Conservation (phyloP, 108 stramenopile species). For the Hondaea fermentalgiana region DNA sequence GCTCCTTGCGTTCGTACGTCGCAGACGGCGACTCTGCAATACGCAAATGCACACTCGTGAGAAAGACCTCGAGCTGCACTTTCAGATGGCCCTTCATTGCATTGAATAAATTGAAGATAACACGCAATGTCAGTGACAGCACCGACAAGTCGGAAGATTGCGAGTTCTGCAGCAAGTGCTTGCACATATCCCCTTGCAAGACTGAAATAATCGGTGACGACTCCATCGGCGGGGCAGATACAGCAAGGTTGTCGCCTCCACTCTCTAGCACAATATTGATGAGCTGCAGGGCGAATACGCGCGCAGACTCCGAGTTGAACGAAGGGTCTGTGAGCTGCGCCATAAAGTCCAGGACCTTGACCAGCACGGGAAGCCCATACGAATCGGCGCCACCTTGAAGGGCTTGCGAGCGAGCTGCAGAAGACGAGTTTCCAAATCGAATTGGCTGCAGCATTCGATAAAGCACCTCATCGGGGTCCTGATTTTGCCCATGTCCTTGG, state of each 20-base stretch:
- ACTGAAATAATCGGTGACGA: slow-evolving; percentile 33
- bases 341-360: slow-evolving; percentile 59
- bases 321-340: slow-evolving; percentile 72
- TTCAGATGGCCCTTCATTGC: slow-evolving; percentile 84
- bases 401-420: neutral
- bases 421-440: neutral
- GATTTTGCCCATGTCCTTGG: neutral
- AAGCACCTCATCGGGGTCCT: neutral
- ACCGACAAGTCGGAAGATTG: slow-evolving; percentile 71
- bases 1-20: slow-evolving; percentile 70
- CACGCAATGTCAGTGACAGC: slow-evolving; percentile 72
- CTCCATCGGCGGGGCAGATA: neutral
- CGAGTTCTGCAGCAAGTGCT: slow-evolving; percentile 65
- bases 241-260: slow-evolving; percentile 30
- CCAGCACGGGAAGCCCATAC: neutral
- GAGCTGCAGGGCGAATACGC: slow-evolving; percentile 64
- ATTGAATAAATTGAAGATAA: slow-evolving; percentile 92
- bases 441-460: neutral
- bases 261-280: slow-evolving; percentile 89
- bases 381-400: neutral
- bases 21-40: slow-evolving; percentile 47
- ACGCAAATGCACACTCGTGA: slow-evolving; percentile 74
- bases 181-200: slow-evolving; percentile 81
- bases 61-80: slow-evolving; percentile 91
- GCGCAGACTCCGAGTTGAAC: slow-evolving; percentile 53